Conservation (phyloP, 2,329 filamentous ascomycete genomes). For the Ophiosphaerella herpotricha region DNA sequence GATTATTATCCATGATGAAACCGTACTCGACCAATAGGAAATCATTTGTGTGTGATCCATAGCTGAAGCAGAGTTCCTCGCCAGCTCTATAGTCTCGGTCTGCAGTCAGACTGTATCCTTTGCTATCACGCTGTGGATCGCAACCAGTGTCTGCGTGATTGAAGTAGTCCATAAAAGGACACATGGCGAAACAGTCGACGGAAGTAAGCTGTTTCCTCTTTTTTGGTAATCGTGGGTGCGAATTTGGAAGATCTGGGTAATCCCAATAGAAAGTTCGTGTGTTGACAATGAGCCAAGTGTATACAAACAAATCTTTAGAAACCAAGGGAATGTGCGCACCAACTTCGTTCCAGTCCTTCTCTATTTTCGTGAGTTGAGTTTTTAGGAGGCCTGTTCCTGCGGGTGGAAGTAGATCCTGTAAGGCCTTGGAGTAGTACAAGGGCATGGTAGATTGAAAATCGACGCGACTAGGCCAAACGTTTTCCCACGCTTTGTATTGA, state of each 20-base stretch:
- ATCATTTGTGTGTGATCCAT: constrained; percentile 73
- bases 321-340: constrained; percentile 50
- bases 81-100: constrained; percentile 57
- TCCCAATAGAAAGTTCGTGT: constrained; percentile 65
- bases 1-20: constrained; percentile 48
- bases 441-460: constrained; percentile 66
- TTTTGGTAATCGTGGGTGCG: constrained; percentile 48
- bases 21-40: constrained; percentile 71
- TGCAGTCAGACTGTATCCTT: constrained; percentile 61
- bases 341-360: constrained; percentile 56
- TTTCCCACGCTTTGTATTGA: constrained; percentile 62
- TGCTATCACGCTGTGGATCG: constrained; percentile 55
- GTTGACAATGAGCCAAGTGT: constrained; percentile 65
- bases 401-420: constrained; percentile 49
- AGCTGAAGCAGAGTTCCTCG: constrained; percentile 71
- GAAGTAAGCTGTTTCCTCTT: constrained; percentile 48
- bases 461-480: constrained; percentile 66
- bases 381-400: constrained; percentile 51
- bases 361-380: constrained; percentile 60
- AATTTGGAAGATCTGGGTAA: constrained; percentile 44
- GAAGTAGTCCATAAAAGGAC: constrained; percentile 75
- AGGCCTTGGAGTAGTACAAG: constrained; percentile 55
- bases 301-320: constrained; percentile 53
- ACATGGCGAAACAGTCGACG: constrained; percentile 68
- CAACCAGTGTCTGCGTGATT: constrained; percentile 60